Base-by-base conservation (phyloP, 768 basidiomycete species). In the Lactarius pseudohatsudake region DNA sequence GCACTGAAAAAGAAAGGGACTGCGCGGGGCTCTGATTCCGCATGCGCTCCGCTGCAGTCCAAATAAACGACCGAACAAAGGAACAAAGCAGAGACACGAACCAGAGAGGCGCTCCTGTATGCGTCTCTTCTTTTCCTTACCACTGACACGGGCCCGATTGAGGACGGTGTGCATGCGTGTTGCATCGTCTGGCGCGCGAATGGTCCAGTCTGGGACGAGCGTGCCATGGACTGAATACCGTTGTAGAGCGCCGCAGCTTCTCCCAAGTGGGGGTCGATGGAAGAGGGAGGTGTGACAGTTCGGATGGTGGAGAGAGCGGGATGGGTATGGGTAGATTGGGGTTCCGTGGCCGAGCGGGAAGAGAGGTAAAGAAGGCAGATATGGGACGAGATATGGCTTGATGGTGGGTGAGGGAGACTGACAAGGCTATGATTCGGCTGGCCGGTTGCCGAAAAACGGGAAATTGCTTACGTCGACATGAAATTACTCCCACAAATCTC, bases 281-380 rank as follows among this genome's bases (percentile, higher is more conserved):
- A 10, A 47, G 47, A 47, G n/a, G 47, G 47, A 22, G 3, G 47
- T 11, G n/a, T n/a, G 47, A 10, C 10, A 11, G 45, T n/a, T 13
- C 3, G 13, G 22, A 26, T 22, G 47, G 13, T 26, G 47, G 47
- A 13, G 13, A 11, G 47, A 1, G 13, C 1, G 45, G n/a, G 10
- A 11, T 13, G n/a, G 9, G n/a, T 22, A 11, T 11, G 20, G 45
- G 45, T 47, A 47, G n/a, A 47, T 22, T 47, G 45, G 10, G n/a
- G 45, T 47, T 47, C 11, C 0, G 86, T 88, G 0, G 90, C 85
- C 0, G 86, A 84, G 45, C 30, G 0, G 91, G 87, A 1, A 84
- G 78, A 0, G 90, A 3, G 91, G 86, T 3, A 97, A 77, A 15
- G 84, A 82, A 58, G n/a, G 45, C 20, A n/a, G 87, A 84, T 36